Conservation (phyloP, 495 filamentous ascomycete genomes). For the Penicillium nucicola region DNA sequence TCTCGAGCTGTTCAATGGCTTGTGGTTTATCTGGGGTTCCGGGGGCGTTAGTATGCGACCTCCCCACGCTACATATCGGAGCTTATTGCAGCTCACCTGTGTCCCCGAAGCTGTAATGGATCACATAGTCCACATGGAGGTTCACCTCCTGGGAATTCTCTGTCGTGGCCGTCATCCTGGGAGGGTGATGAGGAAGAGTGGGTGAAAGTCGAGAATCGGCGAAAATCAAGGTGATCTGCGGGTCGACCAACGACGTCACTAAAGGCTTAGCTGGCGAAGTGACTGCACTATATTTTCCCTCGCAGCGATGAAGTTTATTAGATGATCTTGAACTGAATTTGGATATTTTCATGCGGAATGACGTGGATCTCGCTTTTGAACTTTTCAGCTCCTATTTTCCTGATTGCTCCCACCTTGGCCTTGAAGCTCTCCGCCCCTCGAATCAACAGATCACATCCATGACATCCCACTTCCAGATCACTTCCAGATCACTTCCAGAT, state of each 20-base stretch:
- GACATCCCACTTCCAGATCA: no score
- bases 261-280: background rate
- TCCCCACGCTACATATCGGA: background rate
- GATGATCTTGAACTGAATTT: no score
- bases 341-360: background rate
- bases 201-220: background rate
- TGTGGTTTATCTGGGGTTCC: slow-evolving; percentile 56
- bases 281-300: no score
- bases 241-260: slow-evolving; percentile 8
- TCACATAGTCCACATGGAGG: slow-evolving; percentile 87
- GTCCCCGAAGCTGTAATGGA: slow-evolving; percentile 70
- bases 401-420: background rate
- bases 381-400: background rate
- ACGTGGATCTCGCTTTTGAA: background rate
- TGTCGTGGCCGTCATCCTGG: slow-evolving; percentile 28
- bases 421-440: no score
- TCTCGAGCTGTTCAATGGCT: slow-evolving; percentile 69
- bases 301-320: background rate
- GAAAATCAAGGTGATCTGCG: slow-evolving; percentile 7
- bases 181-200: slow-evolving; percentile 1
- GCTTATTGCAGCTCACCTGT: slow-evolving; percentile 46
- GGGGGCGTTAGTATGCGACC: slow-evolving; percentile 9
- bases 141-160: slow-evolving; percentile 43
- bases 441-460: no score
- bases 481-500: no score